phyloP scores from a whole-genome alignment of 2,329 filamentous ascomycete species.

The Emmonsiellopsis sp. region DNA sequence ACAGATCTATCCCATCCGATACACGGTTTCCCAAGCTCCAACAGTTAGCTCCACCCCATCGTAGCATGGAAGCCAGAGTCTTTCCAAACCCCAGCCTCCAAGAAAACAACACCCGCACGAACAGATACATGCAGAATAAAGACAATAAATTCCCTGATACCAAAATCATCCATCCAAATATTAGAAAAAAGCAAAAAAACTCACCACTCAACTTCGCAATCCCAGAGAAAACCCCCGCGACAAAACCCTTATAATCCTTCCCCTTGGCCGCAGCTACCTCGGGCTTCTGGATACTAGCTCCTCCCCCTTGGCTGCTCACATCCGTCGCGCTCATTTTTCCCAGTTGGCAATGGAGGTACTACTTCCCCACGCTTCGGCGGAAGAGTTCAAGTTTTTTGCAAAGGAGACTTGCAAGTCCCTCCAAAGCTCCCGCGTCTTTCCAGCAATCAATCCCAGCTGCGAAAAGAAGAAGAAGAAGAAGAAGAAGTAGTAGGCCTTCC shows the following conservation, averaged over 20 bases:
- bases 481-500: too few relatives aligned
- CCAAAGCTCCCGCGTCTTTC: too few relatives aligned
- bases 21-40: too few relatives aligned
- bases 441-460: too few relatives aligned
- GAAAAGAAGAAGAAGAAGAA: too few relatives aligned
- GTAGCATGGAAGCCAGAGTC: not conserved
- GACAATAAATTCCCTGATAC: not conserved
- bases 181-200: constrained; percentile 18
- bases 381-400: not conserved
- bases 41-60: too few relatives aligned
- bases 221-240: constrained; percentile 91
- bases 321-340: not conserved
- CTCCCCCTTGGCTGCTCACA: not conserved
- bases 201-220: constrained; percentile 79
- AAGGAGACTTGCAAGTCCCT: not conserved
- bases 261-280: constrained; percentile 1
- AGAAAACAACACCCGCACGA: not conserved
- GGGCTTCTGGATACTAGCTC: not conserved
- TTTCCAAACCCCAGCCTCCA: not conserved
- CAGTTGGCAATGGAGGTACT: not conserved
- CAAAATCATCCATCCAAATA: not conserved
- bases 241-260: constrained; percentile 83
- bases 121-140: not conserved
- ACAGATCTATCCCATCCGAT: too few relatives aligned
- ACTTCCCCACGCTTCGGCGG: not conserved